Evolutionary conservation across 192 early-diverging fungal genomes (phyloP), one percentile per base, ranked within the genome.

Genomic region (Podila minutissima): DNA sequence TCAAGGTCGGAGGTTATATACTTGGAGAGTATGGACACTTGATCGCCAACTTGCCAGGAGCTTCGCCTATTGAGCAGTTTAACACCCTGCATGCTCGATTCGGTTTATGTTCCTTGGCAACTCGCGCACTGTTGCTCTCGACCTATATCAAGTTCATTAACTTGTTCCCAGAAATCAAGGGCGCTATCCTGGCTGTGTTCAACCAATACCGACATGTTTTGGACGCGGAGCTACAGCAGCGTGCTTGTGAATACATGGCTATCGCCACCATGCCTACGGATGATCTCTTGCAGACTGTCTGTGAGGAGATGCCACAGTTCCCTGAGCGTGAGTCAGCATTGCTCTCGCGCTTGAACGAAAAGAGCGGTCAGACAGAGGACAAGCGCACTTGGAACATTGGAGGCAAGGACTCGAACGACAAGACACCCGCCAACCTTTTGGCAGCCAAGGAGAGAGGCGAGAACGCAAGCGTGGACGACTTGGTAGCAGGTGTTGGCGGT

Each of bases 301-400:
- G 97, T 74, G 98, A 98, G 70, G 97, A 99, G 82, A 99, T 99
- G 96, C 98, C 98, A 59, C 95, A 95, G 46, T 99, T 96, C 86
- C 94, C 96, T 2, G 96, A 97, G 73, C 90, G 95, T 28, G 96
- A 97, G 75, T 98, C 97, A 2, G 93, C 95, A 1, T 85, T 99
- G 55, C 79, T 99, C 55, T 90, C 89, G 5, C 75, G 92, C 20
- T 83, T 99, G 70, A 92, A 96, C 17, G 93, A 95, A 77, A 93
- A 95, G 73, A 92, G 95, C 10, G 86, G 91, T 12, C 93, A 96
- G 82, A 98, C 97, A 0, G 96, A 98, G 74, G 97, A 99, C 70
- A 96, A 96, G 81, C 91, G 98, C 50, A 96, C 94, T 12, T 98
- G 97, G 97, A 88, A 94, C 20, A 92, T 95, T 83, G 96, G 96